Evolutionary conservation across 1,139 yeast species (phyloP).

Genomic region (Blastobotrys indianensis): DNA sequence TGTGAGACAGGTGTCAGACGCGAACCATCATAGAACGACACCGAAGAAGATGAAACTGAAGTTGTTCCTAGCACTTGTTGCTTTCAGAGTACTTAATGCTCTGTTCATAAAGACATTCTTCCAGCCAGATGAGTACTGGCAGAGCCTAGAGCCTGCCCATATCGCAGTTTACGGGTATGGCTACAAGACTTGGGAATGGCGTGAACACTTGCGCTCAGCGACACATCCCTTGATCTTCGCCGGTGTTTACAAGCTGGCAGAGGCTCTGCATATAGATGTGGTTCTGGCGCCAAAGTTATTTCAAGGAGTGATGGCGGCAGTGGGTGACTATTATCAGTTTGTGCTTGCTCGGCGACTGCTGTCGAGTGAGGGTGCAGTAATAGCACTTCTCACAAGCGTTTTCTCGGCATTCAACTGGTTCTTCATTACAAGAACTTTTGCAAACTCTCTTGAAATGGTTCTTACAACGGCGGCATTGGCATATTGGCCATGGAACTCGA

Average conservation of each 20-base stretch:
- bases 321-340: slow-evolving; percentile 61
- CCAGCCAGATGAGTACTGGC: slow-evolving; percentile 97
- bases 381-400: slow-evolving; percentile 49
- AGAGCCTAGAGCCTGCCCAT: slow-evolving; percentile 91
- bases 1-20: background rate
- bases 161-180: slow-evolving; percentile 70
- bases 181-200: slow-evolving; percentile 94
- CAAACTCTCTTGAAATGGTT: slow-evolving; percentile 75
- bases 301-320: slow-evolving; percentile 65
- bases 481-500: slow-evolving; percentile 62
- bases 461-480: slow-evolving; percentile 65
- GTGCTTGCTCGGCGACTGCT: slow-evolving; percentile 37
- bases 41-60: too few relatives aligned
- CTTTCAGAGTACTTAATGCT: slow-evolving; percentile 56
- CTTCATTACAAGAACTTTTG: slow-evolving; percentile 73
- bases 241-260: slow-evolving; percentile 33
- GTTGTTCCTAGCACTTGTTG: slow-evolving; percentile 19
- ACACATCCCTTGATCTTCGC: slow-evolving; percentile 73
- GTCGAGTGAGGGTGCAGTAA: slow-evolving; percentile 39
- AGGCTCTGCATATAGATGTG: slow-evolving; percentile 24
- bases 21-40: too few relatives aligned
- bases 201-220: slow-evolving; percentile 63
- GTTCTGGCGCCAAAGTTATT: slow-evolving; percentile 52
- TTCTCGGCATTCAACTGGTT: slow-evolving; percentile 81
- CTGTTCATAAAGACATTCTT: slow-evolving; percentile 65